These are phyloP conservation scores for Phytophthora europaea DNA, from an alignment of 352 stramenopile genomes.

Conservation along the genomic window DNA sequence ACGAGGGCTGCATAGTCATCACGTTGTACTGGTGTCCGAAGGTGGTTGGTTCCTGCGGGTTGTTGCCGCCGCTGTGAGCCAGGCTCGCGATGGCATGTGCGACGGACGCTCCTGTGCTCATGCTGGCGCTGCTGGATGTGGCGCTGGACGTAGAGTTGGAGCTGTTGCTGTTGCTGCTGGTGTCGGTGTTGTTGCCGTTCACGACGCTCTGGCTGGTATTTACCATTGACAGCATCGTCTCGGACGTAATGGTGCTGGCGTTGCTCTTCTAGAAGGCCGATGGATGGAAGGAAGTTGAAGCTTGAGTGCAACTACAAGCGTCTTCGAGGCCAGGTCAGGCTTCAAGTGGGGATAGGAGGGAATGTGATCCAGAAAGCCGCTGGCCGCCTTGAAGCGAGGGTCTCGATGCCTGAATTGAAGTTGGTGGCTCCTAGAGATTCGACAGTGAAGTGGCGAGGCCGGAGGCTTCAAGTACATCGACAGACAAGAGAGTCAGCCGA, in stretches of 20 bases:
- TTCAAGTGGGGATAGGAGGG: slow-evolving; percentile 15
- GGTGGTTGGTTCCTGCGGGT: slow-evolving; percentile 19
- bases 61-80: slow-evolving; percentile 26
- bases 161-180: slow-evolving; percentile 16
- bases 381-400: slow-evolving; percentile 17
- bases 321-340: slow-evolving; percentile 3
- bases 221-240: slow-evolving; percentile 74
- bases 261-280: slow-evolving; percentile 17
- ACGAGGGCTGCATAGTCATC: slow-evolving; percentile 18
- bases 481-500: slow-evolving; percentile 51
- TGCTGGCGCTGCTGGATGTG: slow-evolving; percentile 24
- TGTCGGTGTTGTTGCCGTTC: slow-evolving; percentile 23
- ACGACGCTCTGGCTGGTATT: slow-evolving; percentile 44
- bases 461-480: slow-evolving; percentile 69
- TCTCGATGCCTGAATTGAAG: slow-evolving; percentile 60
- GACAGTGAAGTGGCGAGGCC: slow-evolving; percentile 35
- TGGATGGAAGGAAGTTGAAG: slow-evolving; percentile 37
- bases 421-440: slow-evolving; percentile 74
- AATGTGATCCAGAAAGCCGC: not conserved
- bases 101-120: slow-evolving; percentile 39
- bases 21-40: slow-evolving; percentile 15
- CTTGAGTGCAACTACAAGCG: slow-evolving; percentile 18
- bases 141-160: slow-evolving; percentile 7
- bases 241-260: slow-evolving; percentile 33
- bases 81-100: slow-evolving; percentile 45